These are phyloP conservation scores for Taphrina betulina DNA, from an alignment of 1,139 yeast species.

Conservation along the genomic window DNA sequence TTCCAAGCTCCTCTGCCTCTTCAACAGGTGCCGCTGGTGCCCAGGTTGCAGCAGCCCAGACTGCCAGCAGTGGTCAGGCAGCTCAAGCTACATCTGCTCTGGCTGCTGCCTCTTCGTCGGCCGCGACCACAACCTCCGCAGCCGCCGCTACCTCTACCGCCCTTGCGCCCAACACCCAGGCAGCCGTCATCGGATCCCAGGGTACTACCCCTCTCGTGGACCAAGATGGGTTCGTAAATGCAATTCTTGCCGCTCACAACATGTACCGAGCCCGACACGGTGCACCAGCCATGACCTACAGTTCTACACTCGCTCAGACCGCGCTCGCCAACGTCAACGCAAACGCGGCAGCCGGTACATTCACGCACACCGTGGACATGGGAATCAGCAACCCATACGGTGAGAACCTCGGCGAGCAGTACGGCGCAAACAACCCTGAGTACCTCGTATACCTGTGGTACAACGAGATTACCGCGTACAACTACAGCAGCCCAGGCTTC, in stretches of 20 bases:
- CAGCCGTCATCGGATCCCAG: slow-evolving; percentile 30
- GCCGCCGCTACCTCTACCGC: slow-evolving; percentile 20
- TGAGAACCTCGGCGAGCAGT: slow-evolving; percentile 66
- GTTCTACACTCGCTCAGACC: slow-evolving; percentile 52
- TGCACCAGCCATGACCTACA: slow-evolving; percentile 65
- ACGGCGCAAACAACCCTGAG: slow-evolving; percentile 44
- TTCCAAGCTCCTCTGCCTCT: background rate
- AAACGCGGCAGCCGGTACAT: slow-evolving; percentile 65
- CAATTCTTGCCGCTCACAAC: slow-evolving; percentile 61
- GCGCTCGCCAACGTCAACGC: slow-evolving; percentile 57
- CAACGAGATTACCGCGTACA: slow-evolving; percentile 61
- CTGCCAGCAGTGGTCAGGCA: too few species aligned
- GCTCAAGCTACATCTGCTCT: slow-evolving; percentile 14
- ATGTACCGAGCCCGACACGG: slow-evolving; percentile 64
- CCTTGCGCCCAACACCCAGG: slow-evolving; percentile 30
- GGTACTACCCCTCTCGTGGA: slow-evolving; percentile 39
- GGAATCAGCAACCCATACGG: slow-evolving; percentile 61
- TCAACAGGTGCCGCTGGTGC: slow-evolving; percentile 1
- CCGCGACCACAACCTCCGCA: slow-evolving; percentile 36
- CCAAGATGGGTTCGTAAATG: slow-evolving; percentile 18
- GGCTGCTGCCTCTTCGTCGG: slow-evolving; percentile 34
- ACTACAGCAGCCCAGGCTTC: slow-evolving; percentile 53
- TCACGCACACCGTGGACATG: slow-evolving; percentile 56
- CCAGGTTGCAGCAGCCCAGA: background rate
- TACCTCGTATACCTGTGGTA: slow-evolving; percentile 76